Percentiles rank a stretch among this genome's conserved stretches.
phyloP scores from a whole-genome alignment of 176 grass and related monocot genomes.

The Eleusine indica region DNA sequence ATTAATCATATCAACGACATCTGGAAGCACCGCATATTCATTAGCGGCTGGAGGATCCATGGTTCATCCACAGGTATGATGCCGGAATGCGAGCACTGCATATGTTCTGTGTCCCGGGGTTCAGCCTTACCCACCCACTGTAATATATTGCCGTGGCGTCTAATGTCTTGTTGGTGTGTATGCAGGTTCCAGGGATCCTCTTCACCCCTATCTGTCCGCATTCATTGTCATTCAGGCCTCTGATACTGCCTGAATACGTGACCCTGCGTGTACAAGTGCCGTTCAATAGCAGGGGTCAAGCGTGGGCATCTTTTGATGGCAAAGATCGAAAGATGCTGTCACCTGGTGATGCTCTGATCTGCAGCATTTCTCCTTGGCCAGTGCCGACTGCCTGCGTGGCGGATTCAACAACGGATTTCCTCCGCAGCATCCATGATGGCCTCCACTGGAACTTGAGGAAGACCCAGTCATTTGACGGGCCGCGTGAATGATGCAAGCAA shows the following conservation, averaged over 20 bases:
- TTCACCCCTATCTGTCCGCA: conserved; percentile 98
- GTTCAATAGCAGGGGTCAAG: conserved; percentile 79
- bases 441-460: conserved; percentile 96
- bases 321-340: conserved; percentile 82
- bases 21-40: conserved; percentile 94
- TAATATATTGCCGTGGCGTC: neutral
- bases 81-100: neutral
- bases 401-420: conserved; percentile 85
- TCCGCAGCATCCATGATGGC: conserved; percentile 95
- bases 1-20: conserved; percentile 90
- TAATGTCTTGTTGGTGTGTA: conserved; percentile 2
- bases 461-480: conserved; percentile 76
- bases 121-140: neutral
- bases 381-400: conserved; percentile 85
- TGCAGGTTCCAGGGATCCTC: conserved; percentile 90
- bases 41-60: conserved; percentile 96
- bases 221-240: conserved; percentile 86
- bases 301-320: conserved; percentile 95
- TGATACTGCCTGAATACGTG: conserved; percentile 90
- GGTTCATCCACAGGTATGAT: conserved; percentile 90
- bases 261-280: conserved; percentile 83
- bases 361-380: conserved; percentile 88
- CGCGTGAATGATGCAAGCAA: conserved; percentile 32
- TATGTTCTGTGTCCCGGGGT: neutral
- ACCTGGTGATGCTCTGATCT: conserved; percentile 87